These are phyloP conservation scores for Yamadazyma sp. DNA, from an alignment of 805 yeast species.

Conservation along the genomic window DNA sequence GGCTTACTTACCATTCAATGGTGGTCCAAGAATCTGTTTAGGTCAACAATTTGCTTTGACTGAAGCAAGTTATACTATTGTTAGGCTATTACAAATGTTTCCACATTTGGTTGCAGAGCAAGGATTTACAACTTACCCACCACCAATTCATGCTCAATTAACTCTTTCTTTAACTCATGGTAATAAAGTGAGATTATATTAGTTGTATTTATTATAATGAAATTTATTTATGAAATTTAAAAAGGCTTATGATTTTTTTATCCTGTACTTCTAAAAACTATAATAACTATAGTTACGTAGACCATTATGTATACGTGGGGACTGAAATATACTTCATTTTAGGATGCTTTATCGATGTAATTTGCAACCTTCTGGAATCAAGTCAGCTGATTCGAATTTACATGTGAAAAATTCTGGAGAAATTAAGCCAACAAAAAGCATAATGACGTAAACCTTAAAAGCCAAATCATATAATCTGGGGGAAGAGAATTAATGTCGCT, in stretches of 20 bases:
- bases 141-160: constrained; percentile 16
- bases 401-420: too few relatives aligned
- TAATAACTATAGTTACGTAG: background rate
- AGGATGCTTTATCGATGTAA: too few relatives aligned
- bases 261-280: background rate
- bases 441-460: too few relatives aligned
- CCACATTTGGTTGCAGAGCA: constrained; percentile 17
- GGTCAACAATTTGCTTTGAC: constrained; percentile 58
- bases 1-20: constrained; percentile 53
- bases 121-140: constrained; percentile 11
- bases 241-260: too few relatives aligned
- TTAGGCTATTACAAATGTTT: constrained; percentile 29
- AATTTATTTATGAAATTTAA: background rate
- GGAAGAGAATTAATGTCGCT: too few relatives aligned
- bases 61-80: constrained; percentile 45
- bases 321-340: too few relatives aligned
- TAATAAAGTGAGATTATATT: constrained; percentile 12
- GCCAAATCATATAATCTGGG: too few relatives aligned
- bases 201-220: background rate
- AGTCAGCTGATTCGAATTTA: too few relatives aligned
- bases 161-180: constrained; percentile 16
- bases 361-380: too few relatives aligned
- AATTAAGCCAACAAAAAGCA: too few relatives aligned
- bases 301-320: too few relatives aligned
- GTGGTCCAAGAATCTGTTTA: constrained; percentile 54